phyloP scores from a whole-genome alignment of 2,329 filamentous ascomycete species.

The Blumeria graminis region DNA sequence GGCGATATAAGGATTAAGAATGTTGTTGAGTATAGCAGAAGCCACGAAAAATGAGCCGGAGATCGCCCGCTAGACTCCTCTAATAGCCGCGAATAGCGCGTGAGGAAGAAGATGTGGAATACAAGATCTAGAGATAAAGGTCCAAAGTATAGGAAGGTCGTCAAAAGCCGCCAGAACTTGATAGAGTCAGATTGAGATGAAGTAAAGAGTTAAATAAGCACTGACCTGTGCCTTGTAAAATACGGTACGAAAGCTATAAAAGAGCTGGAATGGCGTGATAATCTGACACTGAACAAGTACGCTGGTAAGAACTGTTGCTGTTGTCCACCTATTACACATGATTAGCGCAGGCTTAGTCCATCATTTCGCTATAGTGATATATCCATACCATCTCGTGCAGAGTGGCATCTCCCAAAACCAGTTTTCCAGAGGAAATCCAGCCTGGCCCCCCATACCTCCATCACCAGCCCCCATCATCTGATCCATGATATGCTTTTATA shows the following conservation, averaged over 20 bases:
- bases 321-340: constrained; percentile 40
- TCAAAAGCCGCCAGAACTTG: constrained; percentile 89
- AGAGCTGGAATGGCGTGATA: constrained; percentile 80
- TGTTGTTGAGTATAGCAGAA: constrained; percentile 63
- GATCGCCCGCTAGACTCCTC: constrained; percentile 86
- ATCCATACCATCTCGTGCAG: constrained; percentile 49
- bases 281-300: constrained; percentile 83
- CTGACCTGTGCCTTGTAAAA: constrained; percentile 76
- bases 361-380: not conserved
- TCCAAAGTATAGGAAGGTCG: constrained; percentile 93
- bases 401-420: constrained; percentile 99
- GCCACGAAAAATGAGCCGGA: constrained; percentile 84
- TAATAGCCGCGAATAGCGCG: constrained; percentile 81
- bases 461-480: constrained; percentile 16
- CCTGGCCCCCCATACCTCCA: constrained; percentile 23
- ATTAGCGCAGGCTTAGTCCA: not conserved
- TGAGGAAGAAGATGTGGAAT: constrained; percentile 96
- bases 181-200: not conserved
- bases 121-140: constrained; percentile 81
- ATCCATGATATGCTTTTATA: constrained; percentile 10
- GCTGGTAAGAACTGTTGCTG: constrained; percentile 68
- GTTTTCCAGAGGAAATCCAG: constrained; percentile 60
- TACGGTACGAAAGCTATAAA: constrained; percentile 85
- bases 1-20: constrained; percentile 65
- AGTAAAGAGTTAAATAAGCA: constrained; percentile 2